Conservation (phyloP, 495 filamentous ascomycete genomes). For the Pseudotulostoma volvatum region DNA sequence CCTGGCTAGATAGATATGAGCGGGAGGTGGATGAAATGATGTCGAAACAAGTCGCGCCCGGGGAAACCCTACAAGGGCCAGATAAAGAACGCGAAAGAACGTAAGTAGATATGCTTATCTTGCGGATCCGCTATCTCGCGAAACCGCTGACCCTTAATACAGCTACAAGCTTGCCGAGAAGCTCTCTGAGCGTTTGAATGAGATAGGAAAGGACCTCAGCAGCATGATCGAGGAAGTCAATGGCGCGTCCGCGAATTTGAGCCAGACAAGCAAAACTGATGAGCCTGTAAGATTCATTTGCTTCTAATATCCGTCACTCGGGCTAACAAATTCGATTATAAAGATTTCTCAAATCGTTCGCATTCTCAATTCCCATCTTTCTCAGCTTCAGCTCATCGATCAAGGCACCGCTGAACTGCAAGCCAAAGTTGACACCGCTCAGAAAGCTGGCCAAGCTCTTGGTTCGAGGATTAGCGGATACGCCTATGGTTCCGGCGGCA, state of each 20-base stretch:
- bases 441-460: conserved; percentile 54
- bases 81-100: conserved; percentile 91
- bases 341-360: conserved; percentile 86
- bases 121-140: background rate
- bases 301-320: background rate
- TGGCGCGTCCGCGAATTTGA: conserved; percentile 61
- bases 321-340: conserved; percentile 4
- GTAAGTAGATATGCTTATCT: conserved; percentile 21
- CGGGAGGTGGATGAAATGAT: conserved; percentile 75
- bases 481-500: conserved; percentile 24
- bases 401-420: conserved; percentile 63
- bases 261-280: conserved; percentile 73
- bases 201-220: conserved; percentile 77
- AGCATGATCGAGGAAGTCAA: conserved; percentile 99
- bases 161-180: conserved; percentile 81
- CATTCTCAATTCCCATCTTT: conserved; percentile 82
- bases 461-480: conserved; percentile 47
- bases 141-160: conserved; percentile 7
- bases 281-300: conserved; percentile 58
- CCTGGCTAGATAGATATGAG: conserved; percentile 80
- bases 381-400: conserved; percentile 82
- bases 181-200: conserved; percentile 68
- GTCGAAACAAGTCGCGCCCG: conserved; percentile 45
- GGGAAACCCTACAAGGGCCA: conserved; percentile 63
- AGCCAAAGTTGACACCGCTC: conserved; percentile 58